phyloP scores from a whole-genome alignment of 306 rosid genomes.

The Cajanus cajan region DNA sequence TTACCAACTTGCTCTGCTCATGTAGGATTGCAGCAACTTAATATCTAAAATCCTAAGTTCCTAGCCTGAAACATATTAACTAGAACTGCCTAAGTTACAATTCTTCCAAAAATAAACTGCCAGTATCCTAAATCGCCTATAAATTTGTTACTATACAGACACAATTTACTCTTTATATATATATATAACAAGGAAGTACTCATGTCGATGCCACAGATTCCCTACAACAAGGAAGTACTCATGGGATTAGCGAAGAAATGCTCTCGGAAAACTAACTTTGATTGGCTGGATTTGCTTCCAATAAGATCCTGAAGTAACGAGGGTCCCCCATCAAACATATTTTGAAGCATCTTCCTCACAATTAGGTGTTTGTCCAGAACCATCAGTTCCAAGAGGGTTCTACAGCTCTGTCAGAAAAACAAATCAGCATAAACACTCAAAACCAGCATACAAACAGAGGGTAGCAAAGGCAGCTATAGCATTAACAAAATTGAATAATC shows the following conservation, averaged over 20 bases:
- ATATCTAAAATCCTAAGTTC: no score
- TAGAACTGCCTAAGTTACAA: not conserved
- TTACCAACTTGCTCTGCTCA: no score
- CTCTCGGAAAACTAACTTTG: slow-evolving; percentile 49
- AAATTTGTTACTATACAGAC: not conserved
- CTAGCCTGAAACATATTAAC: not conserved
- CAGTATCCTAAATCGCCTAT: not conserved
- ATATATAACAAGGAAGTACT: not conserved
- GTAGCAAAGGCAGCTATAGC: not conserved
- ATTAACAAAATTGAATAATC: slow-evolving; percentile 18
- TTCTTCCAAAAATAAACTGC: not conserved
- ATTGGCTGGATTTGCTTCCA: slow-evolving; percentile 42
- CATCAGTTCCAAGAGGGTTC: slow-evolving; percentile 79
- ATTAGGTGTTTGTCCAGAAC: slow-evolving; percentile 63
- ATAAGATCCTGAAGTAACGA: slow-evolving; percentile 53
- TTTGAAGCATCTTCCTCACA: slow-evolving; percentile 78
- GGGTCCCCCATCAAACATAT: slow-evolving; percentile 43
- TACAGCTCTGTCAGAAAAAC: slow-evolving; percentile 64
- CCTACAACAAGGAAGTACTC: slow-evolving; percentile 71
- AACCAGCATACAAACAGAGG: not conserved
- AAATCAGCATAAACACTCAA: slow-evolving; percentile 26
- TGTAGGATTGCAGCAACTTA: no score
- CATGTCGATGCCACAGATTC: not conserved
- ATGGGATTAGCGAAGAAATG: slow-evolving; percentile 82
- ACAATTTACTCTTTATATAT: not conserved